A percentile compares a stretch with the other conserved stretches of the same genome.
Conservation (phyloP, 2,329 filamentous ascomycete species). For the Colletotrichum australisinense region DNA sequence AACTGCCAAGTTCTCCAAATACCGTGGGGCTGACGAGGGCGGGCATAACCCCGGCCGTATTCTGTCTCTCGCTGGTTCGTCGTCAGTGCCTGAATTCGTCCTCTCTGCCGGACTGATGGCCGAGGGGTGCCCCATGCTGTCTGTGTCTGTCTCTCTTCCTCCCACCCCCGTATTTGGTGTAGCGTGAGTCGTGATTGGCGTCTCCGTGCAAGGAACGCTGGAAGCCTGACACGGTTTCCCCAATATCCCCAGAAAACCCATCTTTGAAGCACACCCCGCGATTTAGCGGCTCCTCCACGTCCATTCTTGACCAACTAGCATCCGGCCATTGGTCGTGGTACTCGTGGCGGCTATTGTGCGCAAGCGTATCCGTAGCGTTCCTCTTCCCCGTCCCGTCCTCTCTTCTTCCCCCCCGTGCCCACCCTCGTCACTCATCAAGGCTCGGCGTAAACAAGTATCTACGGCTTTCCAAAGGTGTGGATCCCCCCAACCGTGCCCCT, state of each 20-base stretch:
- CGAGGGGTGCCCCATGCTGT: not conserved
- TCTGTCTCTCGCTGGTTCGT: not conserved
- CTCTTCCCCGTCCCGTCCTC: not conserved
- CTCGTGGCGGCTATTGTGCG: not conserved
- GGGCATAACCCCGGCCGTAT: conserved; percentile 17
- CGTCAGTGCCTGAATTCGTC: no score
- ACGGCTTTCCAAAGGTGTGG: conserved; percentile 11
- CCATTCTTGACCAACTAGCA: conserved; percentile 12
- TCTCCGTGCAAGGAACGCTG: not conserved
- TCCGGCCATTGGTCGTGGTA: conserved; percentile 10
- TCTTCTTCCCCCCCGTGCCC: no score
- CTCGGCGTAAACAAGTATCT: conserved; percentile 12
- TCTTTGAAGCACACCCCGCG: conserved; percentile 20
- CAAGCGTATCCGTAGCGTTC: not conserved
- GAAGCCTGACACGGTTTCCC: conserved; percentile 16
- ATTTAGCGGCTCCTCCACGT: conserved; percentile 15
- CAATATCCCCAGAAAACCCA: conserved; percentile 25
- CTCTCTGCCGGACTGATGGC: conserved; percentile 3
- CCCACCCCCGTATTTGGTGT: no score
- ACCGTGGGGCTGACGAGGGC: not conserved
- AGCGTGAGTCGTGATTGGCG: not conserved
- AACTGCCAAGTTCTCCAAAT: not conserved
- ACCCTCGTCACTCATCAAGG: no score
- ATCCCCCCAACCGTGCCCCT: not conserved
- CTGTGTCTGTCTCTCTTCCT: no score